Conservation (phyloP, 2,329 filamentous ascomycete species). For the Ascochyta rabiei region DNA sequence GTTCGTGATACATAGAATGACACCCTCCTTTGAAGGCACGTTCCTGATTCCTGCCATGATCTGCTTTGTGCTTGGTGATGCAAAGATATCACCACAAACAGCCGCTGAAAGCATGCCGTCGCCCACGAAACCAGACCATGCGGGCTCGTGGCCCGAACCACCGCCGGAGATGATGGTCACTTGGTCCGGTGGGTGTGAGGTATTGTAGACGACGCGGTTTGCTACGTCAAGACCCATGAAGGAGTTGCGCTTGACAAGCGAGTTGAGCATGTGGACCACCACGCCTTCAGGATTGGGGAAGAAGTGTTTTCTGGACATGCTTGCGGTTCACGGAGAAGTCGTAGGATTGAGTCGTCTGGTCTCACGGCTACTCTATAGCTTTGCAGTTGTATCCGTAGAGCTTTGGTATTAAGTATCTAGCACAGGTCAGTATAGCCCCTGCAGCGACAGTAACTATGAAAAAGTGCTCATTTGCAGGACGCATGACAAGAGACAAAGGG, state of each 20-base stretch:
- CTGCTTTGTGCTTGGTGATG: constrained; percentile 56
- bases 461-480: neutral
- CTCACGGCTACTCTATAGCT: neutral
- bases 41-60: constrained; percentile 57
- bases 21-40: constrained; percentile 53
- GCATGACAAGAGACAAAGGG: neutral
- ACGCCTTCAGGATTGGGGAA: constrained; percentile 58
- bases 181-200: constrained; percentile 50
- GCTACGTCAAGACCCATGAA: constrained; percentile 52
- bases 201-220: constrained; percentile 57
- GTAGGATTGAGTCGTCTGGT: neutral
- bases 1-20: constrained; percentile 58
- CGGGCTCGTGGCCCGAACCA: constrained; percentile 57
- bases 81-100: constrained; percentile 57
- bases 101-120: constrained; percentile 57
- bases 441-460: neutral
- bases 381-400: neutral
- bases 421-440: neutral
- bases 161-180: constrained; percentile 56
- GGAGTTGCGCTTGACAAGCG: constrained; percentile 53
- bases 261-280: constrained; percentile 56
- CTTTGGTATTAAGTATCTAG: neutral
- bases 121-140: constrained; percentile 57
- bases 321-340: neutral
- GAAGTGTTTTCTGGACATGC: constrained; percentile 62